Base-by-base conservation (phyloP, 148 eudicot genomes). In the Amaranthus palmeri region DNA sequence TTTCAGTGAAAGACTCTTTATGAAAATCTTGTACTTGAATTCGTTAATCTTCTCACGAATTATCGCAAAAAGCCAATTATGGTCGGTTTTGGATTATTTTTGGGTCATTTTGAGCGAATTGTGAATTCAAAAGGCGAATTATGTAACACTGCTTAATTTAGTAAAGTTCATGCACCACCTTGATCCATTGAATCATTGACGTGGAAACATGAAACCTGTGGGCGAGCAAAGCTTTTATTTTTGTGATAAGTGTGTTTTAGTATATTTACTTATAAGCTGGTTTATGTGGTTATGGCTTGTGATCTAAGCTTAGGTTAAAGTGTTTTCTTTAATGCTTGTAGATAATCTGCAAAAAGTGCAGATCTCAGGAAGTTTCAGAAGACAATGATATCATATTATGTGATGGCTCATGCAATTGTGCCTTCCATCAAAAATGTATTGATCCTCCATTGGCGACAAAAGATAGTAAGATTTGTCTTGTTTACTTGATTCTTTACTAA, bases 341-440 rank as follows among this genome's bases (percentile, higher is more conserved):
- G 98, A 93, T 93, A 70, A 49, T 87, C 69, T 93, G 98, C 81
- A 89, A 96, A 60, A 88, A 80, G 80, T 93, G 98, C 85, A 87
- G 85, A 74, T 69, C 83, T 70, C 86, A 85, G 77, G 98, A 93
- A 80, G 97, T 86, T 75, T 84, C 82, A 64, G 91, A 84, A 69
- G 98, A 93, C 70, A 89, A 93, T 79, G 98, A 93, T 84, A 91
- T 93, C 57, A 89, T 93, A 74, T 88, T 91, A 49, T 93, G 98
- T 85, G 98, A 91, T 61, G 98, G 98, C 65, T 84, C 92, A 25
- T 93, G 98, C 76, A 91, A 91, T 68, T 84, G 97, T 78, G 98
- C 91, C 72, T 93, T 88, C 74, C 98, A 93, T 80, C 96, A 93
- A 77, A 83, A 91, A 74, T 93, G 98, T 78, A 87, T 89, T 36